Evolutionary conservation across 2,329 filamentous ascomycete species (phyloP), one percentile per base, ranked within the genome.

Genomic region (Penicillium palitans): DNA sequence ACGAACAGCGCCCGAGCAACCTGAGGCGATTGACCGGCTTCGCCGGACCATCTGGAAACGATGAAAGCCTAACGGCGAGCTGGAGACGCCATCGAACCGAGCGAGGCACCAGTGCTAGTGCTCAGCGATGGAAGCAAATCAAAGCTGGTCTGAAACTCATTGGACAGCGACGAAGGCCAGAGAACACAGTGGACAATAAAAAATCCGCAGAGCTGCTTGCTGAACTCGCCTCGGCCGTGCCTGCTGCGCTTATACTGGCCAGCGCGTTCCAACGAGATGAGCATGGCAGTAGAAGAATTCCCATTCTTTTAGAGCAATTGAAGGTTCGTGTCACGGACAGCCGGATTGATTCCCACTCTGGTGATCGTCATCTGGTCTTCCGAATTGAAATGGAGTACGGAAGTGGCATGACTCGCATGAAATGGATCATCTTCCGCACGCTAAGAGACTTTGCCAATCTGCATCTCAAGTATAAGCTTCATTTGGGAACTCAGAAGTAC

Each of bases 261-360:
- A 97, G 93, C 71, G 97, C 98, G 90, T 95, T 98, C 68, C 95
- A 98, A 77, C 85, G 95, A 57, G 95, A 99, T 68, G 95, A 99
- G 75, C 91, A 97, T 68, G 92, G 93, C 49, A 95, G 96, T 76
- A 95, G 91, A 77, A 87, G 93, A 59, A 96, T 99, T 57, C 95
- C 95, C 0, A 92, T 99, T 53, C 84, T 99, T 4, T 83, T 99
- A 7, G 95, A 99, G 74, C 95, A 99, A 78, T 83, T 99, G 59
- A 96, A 96, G 74, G 83, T 99, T 59, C 87, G 84, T 57, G 90
- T 99, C 59, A 89, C 87, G 9, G 91, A 97, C 68, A 96, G 91
- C 68, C 86, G 87, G 12, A 84, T 87, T 60, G 86, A 90, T 44
- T 76, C 76, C 13, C 72, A 78, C 59, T 75, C 78, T 41, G 79